Evolutionary conservation across 2,329 filamentous ascomycete species (phyloP).

Genomic region (Diaporthe sp.): DNA sequence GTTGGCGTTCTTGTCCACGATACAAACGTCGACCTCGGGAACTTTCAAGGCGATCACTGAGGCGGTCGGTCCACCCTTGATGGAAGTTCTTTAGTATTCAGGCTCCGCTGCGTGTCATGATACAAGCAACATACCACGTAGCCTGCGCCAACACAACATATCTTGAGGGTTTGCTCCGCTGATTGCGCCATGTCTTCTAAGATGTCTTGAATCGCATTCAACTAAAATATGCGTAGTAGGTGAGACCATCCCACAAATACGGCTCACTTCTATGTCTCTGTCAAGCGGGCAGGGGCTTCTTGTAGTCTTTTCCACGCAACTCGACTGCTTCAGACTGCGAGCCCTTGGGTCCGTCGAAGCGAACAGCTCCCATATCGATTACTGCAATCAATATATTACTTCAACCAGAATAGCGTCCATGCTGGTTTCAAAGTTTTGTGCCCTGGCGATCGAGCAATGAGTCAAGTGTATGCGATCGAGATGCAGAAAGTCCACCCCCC

Average conservation of each 20-base stretch:
- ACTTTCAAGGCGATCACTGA: background rate
- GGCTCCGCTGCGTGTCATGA: background rate
- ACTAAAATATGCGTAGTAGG: background rate
- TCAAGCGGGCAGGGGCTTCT: background rate
- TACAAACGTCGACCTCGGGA: background rate
- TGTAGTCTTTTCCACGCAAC: background rate
- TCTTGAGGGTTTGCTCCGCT: background rate
- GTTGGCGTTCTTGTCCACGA: background rate
- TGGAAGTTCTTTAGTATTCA: background rate
- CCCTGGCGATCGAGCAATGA: background rate
- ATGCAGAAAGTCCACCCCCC: too few species aligned
- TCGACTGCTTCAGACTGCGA: background rate
- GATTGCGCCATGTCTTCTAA: background rate
- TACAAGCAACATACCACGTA: background rate
- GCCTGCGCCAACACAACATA: background rate
- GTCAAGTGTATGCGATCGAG: background rate
- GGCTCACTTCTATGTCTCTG: background rate
- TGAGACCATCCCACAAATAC: background rate
- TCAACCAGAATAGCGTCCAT: background rate
- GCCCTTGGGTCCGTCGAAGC: background rate
- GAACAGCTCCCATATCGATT: background rate
- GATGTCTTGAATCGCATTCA: background rate
- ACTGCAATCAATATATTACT: background rate
- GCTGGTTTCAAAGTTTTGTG: background rate
- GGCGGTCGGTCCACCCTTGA: background rate